A percentile compares a stretch with the other conserved stretches of the same genome.
Evolutionary conservation across 129 eudicot genomes (phyloP).

Genomic region (Tanacetum coccineum): DNA sequence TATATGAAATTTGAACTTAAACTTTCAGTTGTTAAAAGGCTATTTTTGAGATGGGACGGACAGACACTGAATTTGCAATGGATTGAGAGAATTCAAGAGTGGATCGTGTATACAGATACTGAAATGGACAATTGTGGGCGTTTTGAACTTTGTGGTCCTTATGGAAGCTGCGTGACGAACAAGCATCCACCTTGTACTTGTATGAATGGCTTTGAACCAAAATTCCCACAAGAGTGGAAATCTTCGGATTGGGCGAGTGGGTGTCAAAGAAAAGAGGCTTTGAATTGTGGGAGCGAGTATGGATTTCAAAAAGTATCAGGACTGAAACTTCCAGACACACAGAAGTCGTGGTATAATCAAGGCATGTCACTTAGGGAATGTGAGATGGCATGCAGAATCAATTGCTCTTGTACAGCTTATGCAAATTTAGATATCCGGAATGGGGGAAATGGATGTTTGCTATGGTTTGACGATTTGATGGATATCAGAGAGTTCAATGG

Average conservation of each 20-base stretch:
- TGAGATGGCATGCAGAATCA: constrained; percentile 23
- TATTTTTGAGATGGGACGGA: constrained; percentile 21
- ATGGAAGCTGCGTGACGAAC: constrained; percentile 30
- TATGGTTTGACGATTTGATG: constrained; percentile 33
- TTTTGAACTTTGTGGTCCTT: constrained; percentile 29
- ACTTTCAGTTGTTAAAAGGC: constrained; percentile 8
- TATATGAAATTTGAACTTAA: constrained; percentile 8
- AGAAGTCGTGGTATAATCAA: constrained; percentile 24
- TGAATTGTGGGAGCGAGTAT: constrained; percentile 10
- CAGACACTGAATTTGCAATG: constrained; percentile 8
- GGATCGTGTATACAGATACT: constrained; percentile 12
- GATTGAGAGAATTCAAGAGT: constrained; percentile 16
- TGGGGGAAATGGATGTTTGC: constrained; percentile 36
- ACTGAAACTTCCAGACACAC: constrained; percentile 37
- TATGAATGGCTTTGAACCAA: constrained; percentile 32
- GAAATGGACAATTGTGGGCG: constrained; percentile 10
- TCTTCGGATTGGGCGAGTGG: constrained; percentile 31
- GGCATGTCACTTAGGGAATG: constrained; percentile 36
- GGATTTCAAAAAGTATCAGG: constrained; percentile 19
- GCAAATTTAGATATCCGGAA: constrained; percentile 27
- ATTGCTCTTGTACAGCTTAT: constrained; percentile 42
- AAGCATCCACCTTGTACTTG: constrained; percentile 29
- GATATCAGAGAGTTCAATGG: constrained; percentile 23
- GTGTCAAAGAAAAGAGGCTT: constrained; percentile 23
- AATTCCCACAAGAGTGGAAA: constrained; percentile 18